A percentile compares a stretch with the other conserved stretches of the same genome.
phyloP scores from a whole-genome alignment of 164 flowering plant species.

The Vitis cinerea region DNA sequence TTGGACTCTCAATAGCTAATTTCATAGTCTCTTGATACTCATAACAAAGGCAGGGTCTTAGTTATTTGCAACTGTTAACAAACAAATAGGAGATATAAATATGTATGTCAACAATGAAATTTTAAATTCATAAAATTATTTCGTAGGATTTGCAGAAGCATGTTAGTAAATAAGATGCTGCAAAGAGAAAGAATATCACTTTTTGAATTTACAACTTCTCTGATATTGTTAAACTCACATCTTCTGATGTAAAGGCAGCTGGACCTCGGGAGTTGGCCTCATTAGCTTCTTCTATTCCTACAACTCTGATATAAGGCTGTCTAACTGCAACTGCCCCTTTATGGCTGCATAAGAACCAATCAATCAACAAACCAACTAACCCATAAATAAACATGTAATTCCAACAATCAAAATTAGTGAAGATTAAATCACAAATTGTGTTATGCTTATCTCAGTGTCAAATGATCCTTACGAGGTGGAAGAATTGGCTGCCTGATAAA shows the following conservation, averaged over 20 bases:
- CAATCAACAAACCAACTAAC: not conserved
- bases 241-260: constrained; percentile 72
- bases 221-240: constrained; percentile 39
- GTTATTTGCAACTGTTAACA: not conserved
- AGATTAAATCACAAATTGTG: not conserved
- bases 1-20: not conserved
- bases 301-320: constrained; percentile 97
- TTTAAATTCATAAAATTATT: not conserved
- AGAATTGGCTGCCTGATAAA: constrained; percentile 84
- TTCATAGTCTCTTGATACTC: not conserved
- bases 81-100: not conserved
- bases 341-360: constrained; percentile 53
- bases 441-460: not conserved
- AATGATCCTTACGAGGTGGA: constrained; percentile 55
- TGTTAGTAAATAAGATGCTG: not conserved
- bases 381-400: not conserved
- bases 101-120: not conserved
- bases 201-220: not conserved
- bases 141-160: not conserved
- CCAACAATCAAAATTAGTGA: not conserved
- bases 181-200: not conserved
- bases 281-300: constrained; percentile 82
- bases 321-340: constrained; percentile 97
- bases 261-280: constrained; percentile 79
- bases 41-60: not conserved